Conservation (phyloP, 1,284 basidiomycete species). For the Ganoderma sinense region DNA sequence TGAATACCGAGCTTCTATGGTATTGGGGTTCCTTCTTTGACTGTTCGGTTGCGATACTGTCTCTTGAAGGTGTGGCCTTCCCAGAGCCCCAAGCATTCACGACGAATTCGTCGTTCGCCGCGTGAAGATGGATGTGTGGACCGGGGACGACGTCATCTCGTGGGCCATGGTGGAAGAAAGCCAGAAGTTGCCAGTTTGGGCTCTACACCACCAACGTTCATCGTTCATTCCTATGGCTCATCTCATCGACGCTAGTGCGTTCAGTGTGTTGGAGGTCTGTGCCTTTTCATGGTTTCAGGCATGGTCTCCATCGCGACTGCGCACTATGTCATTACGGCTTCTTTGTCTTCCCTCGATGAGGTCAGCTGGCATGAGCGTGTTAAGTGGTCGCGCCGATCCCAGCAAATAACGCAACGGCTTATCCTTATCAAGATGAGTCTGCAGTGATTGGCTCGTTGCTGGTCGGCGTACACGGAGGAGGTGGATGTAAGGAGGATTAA, state of each 20-base stretch:
- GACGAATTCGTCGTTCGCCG: not conserved
- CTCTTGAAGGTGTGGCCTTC: not conserved
- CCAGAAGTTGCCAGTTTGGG: slow-evolving; percentile 5
- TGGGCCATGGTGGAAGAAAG: slow-evolving; percentile 2
- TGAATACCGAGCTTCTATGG: slow-evolving; percentile 1
- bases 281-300: slow-evolving; percentile 5
- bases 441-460: slow-evolving; percentile 8
- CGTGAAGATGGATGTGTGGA: not conserved
- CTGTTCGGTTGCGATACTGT: slow-evolving; percentile 7
- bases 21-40: slow-evolving; percentile 1
- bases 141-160: not conserved
- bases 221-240: not conserved
- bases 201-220: not conserved
- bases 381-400: slow-evolving; percentile 10
- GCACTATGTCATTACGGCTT: not conserved
- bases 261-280: slow-evolving; percentile 4
- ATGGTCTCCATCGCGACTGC: slow-evolving; percentile 1
- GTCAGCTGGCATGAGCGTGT: slow-evolving; percentile 9
- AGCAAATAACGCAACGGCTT: not conserved
- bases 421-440: not conserved
- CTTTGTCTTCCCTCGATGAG: not conserved
- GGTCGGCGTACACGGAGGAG: slow-evolving; percentile 10
- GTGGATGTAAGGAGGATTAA: not conserved
- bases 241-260: not conserved
- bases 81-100: not conserved